A percentile compares a stretch with the other conserved stretches of the same genome.
Evolutionary conservation across 2,329 filamentous ascomycete species (phyloP).

Genomic region (Trichophyton simii): DNA sequence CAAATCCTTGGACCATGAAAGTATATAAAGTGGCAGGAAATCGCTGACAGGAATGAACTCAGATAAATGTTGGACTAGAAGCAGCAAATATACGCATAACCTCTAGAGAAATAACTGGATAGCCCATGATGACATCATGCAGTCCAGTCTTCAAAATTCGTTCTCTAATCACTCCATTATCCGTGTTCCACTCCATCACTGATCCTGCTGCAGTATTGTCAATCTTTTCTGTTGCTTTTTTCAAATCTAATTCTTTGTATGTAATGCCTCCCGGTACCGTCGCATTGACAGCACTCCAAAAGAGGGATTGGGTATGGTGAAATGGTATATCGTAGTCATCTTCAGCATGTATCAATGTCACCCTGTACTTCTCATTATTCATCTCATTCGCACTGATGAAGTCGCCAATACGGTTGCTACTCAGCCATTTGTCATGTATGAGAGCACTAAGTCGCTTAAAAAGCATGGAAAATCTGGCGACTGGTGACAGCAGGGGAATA

Average conservation of each 20-base stretch:
- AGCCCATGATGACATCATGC: constrained; percentile 48
- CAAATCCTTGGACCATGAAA: no score
- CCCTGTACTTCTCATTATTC: constrained; percentile 17
- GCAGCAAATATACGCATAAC: constrained; percentile 25
- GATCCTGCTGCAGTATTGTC: constrained; percentile 40
- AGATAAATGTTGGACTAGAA: not conserved
- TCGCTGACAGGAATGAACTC: not conserved
- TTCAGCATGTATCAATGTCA: constrained; percentile 26
- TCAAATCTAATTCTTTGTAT: constrained; percentile 35
- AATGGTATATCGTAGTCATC: constrained; percentile 26
- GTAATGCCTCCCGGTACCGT: constrained; percentile 26
- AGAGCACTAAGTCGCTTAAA: constrained; percentile 37
- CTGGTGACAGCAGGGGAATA: constrained; percentile 42
- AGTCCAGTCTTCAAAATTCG: constrained; percentile 45
- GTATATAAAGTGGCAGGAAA: no score
- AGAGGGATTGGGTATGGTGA: constrained; percentile 38
- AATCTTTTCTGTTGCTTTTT: constrained; percentile 30
- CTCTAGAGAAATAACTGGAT: constrained; percentile 42
- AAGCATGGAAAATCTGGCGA: constrained; percentile 37
- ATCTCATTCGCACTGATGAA: constrained; percentile 27
- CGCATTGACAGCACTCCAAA: constrained; percentile 45
- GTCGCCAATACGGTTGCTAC: constrained; percentile 36
- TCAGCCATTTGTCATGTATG: constrained; percentile 41
- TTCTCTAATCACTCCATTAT: constrained; percentile 40
- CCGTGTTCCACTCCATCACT: constrained; percentile 36